Conservation (phyloP, 169 alveolate genomes). For the Cryptosporidium canis region DNA sequence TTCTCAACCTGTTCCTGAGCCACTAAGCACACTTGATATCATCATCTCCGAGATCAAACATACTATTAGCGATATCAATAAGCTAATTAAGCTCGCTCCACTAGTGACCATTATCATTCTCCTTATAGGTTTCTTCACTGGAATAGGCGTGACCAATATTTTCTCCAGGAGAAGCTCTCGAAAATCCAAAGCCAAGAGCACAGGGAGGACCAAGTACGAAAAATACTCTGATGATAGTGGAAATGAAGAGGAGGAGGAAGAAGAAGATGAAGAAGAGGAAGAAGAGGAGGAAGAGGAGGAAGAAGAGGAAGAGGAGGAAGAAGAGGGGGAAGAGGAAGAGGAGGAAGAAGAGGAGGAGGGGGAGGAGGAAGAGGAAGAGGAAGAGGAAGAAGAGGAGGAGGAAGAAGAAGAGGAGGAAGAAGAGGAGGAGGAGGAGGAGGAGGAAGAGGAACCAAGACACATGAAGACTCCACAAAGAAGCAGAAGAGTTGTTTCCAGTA, state of each 20-base stretch:
- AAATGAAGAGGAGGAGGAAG: neutral
- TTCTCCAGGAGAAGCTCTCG: neutral
- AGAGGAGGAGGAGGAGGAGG: constrained; percentile 36
- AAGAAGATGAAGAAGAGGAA: constrained; percentile 1
- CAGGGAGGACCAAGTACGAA: neutral
- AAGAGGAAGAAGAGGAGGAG: constrained; percentile 43
- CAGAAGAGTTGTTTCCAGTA: neutral
- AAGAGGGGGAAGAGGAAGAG: constrained; percentile 5
- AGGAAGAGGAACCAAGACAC: neutral
- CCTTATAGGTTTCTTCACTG: constrained; percentile 50
- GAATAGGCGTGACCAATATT: constrained; percentile 10
- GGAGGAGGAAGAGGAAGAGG: constrained; percentile 30
- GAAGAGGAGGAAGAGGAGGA: constrained; percentile 28
- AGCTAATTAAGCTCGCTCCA: constrained; percentile 32
- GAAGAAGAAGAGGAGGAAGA: constrained; percentile 49
- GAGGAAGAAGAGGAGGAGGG: constrained; percentile 51
- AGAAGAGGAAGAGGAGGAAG: constrained; percentile 31
- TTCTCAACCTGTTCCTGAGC: constrained; percentile 52
- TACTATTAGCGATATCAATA: constrained; percentile 31
- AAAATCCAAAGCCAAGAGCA: neutral
- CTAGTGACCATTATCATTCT: constrained; percentile 34
- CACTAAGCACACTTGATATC: constrained; percentile 24
- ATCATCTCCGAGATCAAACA: constrained; percentile 35
- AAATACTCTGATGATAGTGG: neutral
- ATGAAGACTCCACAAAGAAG: constrained; percentile 33